Evolutionary conservation across 2,329 filamentous ascomycete genomes (phyloP).

Genomic region (Penicillium expansum): DNA sequence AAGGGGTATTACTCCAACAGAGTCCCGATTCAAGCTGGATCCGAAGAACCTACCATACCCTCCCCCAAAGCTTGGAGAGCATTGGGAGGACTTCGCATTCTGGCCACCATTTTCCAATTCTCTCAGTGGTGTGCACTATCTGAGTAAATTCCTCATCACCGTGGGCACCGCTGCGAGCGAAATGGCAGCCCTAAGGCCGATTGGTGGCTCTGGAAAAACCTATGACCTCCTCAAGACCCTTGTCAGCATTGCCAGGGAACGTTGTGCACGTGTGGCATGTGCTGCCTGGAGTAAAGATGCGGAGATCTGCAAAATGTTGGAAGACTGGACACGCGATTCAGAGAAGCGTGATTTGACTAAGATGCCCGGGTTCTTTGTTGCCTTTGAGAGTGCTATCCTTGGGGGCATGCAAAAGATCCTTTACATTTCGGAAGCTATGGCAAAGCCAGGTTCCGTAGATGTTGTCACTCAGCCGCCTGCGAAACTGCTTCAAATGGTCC

Average conservation of each 20-base stretch:
- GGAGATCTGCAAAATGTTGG: conserved; percentile 85
- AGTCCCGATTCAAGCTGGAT: conserved; percentile 78
- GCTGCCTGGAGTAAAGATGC: conserved; percentile 91
- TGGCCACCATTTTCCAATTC: conserved; percentile 95
- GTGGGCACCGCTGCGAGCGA: conserved; percentile 86
- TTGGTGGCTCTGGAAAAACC: conserved; percentile 56
- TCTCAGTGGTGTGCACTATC: conserved; percentile 84
- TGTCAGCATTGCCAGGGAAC: conserved; percentile 75
- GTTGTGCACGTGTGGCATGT: conserved; percentile 80
- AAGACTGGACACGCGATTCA: conserved; percentile 84
- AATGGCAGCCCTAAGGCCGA: conserved; percentile 70
- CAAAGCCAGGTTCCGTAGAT: conserved; percentile 67
- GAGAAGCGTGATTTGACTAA: conserved; percentile 84
- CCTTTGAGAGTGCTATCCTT: conserved; percentile 79
- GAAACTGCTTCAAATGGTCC: conserved; percentile 86
- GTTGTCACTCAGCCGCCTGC: conserved; percentile 81
- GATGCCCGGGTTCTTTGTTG: conserved; percentile 81
- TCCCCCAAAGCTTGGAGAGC: conserved; percentile 73
- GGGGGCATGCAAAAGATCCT: conserved; percentile 91
- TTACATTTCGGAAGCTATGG: conserved; percentile 83
- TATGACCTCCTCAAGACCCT: conserved; percentile 72
- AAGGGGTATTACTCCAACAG: conserved; percentile 54
- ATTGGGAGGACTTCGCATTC: conserved; percentile 92
- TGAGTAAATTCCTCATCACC: conserved; percentile 75
- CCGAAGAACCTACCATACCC: conserved; percentile 71